Conservation (phyloP, 495 filamentous ascomycete genomes). For the Staphylotrichum tortipilum region DNA sequence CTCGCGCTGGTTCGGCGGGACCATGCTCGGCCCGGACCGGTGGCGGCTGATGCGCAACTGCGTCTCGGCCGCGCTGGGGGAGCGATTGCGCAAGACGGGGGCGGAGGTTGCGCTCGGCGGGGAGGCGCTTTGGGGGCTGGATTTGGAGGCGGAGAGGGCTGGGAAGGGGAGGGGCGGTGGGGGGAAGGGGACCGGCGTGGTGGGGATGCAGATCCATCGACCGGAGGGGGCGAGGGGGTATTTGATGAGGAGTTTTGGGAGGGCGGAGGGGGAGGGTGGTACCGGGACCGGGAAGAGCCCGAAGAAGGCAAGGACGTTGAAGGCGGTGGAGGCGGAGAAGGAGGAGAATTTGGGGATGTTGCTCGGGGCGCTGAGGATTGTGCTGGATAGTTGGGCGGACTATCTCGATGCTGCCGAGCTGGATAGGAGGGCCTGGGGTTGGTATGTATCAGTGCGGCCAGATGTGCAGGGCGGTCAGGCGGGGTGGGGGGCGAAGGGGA, state of each 20-base stretch:
- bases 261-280: background rate
- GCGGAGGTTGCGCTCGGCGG: conserved; percentile 32
- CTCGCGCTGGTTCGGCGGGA: conserved; percentile 85
- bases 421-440: conserved; percentile 66
- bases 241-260: conserved; percentile 52
- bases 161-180: conserved; percentile 10
- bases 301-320: conserved; percentile 33
- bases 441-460: conserved; percentile 69
- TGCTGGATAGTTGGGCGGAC: conserved; percentile 62
- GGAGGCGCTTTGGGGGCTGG: conserved; percentile 67
- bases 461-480: conserved; percentile 60
- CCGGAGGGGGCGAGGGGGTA: conserved; percentile 55
- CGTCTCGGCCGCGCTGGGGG: conserved; percentile 37
- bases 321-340: conserved; percentile 44
- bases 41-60: conserved; percentile 48
- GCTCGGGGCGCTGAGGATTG: conserved; percentile 55
- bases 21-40: conserved; percentile 76
- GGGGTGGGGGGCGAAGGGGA: conserved; percentile 76
- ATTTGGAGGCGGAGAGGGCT: conserved; percentile 53
- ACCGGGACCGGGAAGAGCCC: background rate
- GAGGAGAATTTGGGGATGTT: conserved; percentile 58
- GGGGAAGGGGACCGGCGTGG: conserved; percentile 16
- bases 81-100: conserved; percentile 36
- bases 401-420: conserved; percentile 51
- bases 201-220: conserved; percentile 56